Percentiles rank a stretch among this genome's conserved stretches.
These are phyloP conservation scores for Verticillium zaregamsianum DNA, from an alignment of 2,329 filamentous ascomycete species.

Conservation along the genomic window DNA sequence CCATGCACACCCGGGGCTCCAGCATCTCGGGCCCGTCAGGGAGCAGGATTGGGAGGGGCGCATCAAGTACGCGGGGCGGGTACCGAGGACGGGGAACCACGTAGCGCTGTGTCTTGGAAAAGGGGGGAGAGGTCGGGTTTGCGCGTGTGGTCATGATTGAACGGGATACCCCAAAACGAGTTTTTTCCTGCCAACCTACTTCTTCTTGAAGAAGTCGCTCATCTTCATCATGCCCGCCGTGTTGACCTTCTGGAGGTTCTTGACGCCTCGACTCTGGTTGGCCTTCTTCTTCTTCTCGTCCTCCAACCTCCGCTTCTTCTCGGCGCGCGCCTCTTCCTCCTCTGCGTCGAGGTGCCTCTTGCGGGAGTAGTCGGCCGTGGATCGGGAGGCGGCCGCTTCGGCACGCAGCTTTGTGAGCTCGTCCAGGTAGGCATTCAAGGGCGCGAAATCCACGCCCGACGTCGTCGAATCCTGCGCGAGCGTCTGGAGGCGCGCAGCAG, in stretches of 20 bases:
- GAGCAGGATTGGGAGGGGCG: slow-evolving; percentile 14
- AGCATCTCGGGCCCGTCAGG: slow-evolving; percentile 11
- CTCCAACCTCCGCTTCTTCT: slow-evolving; percentile 82
- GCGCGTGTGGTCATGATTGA: slow-evolving; percentile 6
- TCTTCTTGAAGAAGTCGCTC: slow-evolving; percentile 87
- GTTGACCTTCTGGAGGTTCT: slow-evolving; percentile 84
- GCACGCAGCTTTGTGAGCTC: slow-evolving; percentile 63
- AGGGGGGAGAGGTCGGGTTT: not conserved
- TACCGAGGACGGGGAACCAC: slow-evolving; percentile 10
- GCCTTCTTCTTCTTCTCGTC: slow-evolving; percentile 85
- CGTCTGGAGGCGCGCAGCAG: slow-evolving; percentile 38
- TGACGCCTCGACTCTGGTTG: slow-evolving; percentile 68
- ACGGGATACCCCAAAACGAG: slow-evolving; percentile 12
- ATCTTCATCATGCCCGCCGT: slow-evolving; percentile 95
- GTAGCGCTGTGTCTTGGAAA: not conserved
- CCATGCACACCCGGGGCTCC: slow-evolving; percentile 9
- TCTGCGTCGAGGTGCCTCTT: slow-evolving; percentile 68
- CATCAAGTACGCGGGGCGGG: slow-evolving; percentile 9
- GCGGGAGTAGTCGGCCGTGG: slow-evolving; percentile 64
- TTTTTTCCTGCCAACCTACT: slow-evolving; percentile 20
- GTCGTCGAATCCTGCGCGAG: slow-evolving; percentile 30
- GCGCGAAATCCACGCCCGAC: slow-evolving; percentile 56
- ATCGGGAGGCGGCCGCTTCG: slow-evolving; percentile 66
- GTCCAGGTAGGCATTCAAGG: slow-evolving; percentile 66
- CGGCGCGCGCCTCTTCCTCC: slow-evolving; percentile 58